These are phyloP conservation scores for Globisporangium mamillatum DNA, from an alignment of 352 stramenopile genomes.

Conservation along the genomic window DNA sequence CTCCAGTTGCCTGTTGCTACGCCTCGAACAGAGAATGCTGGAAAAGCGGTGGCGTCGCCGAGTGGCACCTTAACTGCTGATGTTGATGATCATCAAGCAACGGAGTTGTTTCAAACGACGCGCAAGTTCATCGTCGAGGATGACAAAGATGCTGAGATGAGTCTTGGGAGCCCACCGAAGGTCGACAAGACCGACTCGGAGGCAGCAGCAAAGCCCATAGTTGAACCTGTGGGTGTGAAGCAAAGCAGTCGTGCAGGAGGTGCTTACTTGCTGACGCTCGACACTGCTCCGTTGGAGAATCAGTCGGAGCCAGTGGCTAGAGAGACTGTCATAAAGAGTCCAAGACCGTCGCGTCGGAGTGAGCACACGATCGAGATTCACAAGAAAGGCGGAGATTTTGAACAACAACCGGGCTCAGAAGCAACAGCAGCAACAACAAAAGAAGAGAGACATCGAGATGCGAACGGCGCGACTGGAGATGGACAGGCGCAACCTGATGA, in stretches of 20 bases:
- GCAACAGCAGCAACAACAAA: background rate
- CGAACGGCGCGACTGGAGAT: background rate
- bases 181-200: background rate
- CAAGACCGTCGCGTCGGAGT: background rate
- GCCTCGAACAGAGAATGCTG: background rate
- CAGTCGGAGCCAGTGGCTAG: background rate
- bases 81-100: background rate
- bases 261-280: background rate
- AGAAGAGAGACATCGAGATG: background rate
- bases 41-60: background rate
- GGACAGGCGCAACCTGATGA: background rate
- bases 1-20: background rate
- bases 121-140: background rate
- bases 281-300: background rate
- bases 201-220: background rate
- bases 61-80: background rate
- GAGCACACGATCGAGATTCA: conserved; percentile 12
- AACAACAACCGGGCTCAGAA: background rate
- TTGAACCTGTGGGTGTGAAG: background rate
- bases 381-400: background rate
- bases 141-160: background rate
- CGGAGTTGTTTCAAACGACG: conserved; percentile 10
- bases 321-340: background rate
- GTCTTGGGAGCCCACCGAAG: background rate
- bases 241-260: background rate